Percentiles rank a stretch among this genome's conserved stretches.
Evolutionary conservation across 306 rosid genomes (phyloP).

Genomic region (Citrullus amarus): DNA sequence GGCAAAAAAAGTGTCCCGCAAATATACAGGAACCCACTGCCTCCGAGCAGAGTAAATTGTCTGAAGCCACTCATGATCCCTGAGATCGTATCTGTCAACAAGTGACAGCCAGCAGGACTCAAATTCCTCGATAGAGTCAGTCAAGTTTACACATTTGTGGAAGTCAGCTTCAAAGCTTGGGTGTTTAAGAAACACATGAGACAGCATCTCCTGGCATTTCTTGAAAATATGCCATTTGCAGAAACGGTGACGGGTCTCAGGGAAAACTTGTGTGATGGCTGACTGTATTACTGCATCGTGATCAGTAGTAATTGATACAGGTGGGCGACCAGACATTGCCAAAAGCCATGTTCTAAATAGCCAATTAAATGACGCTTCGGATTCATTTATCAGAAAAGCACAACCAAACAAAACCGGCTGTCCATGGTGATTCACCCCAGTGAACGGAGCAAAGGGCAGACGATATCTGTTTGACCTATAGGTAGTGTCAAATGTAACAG

Average conservation of each 20-base stretch:
- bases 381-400: conserved; percentile 83
- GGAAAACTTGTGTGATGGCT: conserved; percentile 70
- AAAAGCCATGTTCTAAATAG: conserved; percentile 82
- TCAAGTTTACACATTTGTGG: conserved; percentile 90
- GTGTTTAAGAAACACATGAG: conserved; percentile 75
- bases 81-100: conserved; percentile 66
- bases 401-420: conserved; percentile 96
- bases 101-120: conserved; percentile 90
- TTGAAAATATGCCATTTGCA: conserved; percentile 99
- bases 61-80: conserved; percentile 97
- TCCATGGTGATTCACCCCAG: conserved; percentile 94
- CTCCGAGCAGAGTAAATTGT: conserved; percentile 55
- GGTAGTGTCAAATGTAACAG: conserved; percentile 95
- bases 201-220: conserved; percentile 89
- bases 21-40: conserved; percentile 96
- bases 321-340: conserved; percentile 85
- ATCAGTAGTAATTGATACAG: conserved; percentile 88
- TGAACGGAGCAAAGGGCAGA: conserved; percentile 91
- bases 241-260: conserved; percentile 84
- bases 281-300: conserved; percentile 75
- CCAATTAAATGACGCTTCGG: conserved; percentile 88
- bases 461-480: conserved; percentile 95
- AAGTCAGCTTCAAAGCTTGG: conserved; percentile 93
- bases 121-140: conserved; percentile 85
- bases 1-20: conserved; percentile 89